These are phyloP conservation scores for Colletotrichum lupini DNA, from an alignment of 2,329 filamentous ascomycete genomes.

Conservation along the genomic window DNA sequence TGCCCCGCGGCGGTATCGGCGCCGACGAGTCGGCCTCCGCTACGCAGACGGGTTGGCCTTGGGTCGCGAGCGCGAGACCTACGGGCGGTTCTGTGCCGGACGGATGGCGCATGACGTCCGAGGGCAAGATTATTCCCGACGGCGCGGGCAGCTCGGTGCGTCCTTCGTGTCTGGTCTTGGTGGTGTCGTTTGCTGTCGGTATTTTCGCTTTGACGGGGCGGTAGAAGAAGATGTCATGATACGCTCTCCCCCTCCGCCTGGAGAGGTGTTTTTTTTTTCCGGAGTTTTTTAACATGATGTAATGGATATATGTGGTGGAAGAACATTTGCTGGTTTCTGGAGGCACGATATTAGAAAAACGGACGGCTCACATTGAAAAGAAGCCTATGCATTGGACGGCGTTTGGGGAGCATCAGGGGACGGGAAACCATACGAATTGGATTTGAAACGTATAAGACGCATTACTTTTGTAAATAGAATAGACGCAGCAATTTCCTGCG, in stretches of 20 bases:
- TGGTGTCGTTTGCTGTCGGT: constrained; percentile 41
- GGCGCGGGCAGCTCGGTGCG: constrained; percentile 59
- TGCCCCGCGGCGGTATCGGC: constrained; percentile 78
- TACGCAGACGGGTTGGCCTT: constrained; percentile 75
- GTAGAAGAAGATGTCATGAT: constrained; percentile 6
- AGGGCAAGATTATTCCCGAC: constrained; percentile 82
- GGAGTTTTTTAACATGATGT: not conserved
- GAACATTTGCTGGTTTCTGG: no score
- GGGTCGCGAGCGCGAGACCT: constrained; percentile 67
- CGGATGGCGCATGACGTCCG: constrained; percentile 83
- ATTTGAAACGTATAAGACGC: not conserved
- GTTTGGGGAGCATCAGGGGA: constrained; percentile 4
- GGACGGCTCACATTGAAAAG: not conserved
- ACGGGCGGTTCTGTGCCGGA: constrained; percentile 72
- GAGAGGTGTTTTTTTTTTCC: not conserved
- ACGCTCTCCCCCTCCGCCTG: not conserved
- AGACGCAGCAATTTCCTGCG: not conserved
- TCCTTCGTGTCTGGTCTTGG: constrained; percentile 40
- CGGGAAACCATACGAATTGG: not conserved
- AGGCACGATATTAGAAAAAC: constrained; percentile 1
- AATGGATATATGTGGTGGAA: constrained; percentile 1
- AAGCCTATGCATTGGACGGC: constrained; percentile 22
- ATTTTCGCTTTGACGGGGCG: constrained; percentile 34
- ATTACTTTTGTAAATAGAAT: not conserved
- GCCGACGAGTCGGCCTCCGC: constrained; percentile 62